These are phyloP conservation scores for Rosellinia necatrix DNA, from an alignment of 2,329 filamentous ascomycete genomes.

Conservation along the genomic window DNA sequence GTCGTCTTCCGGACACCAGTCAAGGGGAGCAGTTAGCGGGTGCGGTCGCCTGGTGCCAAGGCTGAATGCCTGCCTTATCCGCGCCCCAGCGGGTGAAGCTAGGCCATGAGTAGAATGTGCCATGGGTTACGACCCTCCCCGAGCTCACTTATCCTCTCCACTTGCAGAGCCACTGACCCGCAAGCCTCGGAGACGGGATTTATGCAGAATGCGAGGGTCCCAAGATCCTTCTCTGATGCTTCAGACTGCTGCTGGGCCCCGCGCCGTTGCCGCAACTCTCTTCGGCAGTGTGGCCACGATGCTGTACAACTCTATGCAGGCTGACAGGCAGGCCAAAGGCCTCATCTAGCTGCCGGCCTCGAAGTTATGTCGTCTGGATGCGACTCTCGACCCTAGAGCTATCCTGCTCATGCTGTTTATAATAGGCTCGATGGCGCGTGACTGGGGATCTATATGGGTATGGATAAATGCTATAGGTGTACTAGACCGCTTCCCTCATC, in stretches of 20 bases:
- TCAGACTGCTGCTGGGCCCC: background rate
- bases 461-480: background rate
- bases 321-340: background rate
- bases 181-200: slow-evolving; percentile 10
- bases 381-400: background rate
- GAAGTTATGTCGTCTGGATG: background rate
- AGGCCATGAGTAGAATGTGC: slow-evolving; percentile 42
- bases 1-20: slow-evolving; percentile 2
- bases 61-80: slow-evolving; percentile 28
- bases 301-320: background rate
- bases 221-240: slow-evolving; percentile 8
- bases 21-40: slow-evolving; percentile 23
- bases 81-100: slow-evolving; percentile 29
- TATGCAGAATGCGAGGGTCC: slow-evolving; percentile 7
- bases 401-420: background rate
- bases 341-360: background rate
- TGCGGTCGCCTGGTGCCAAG: slow-evolving; percentile 32
- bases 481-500: slow-evolving; percentile 3
- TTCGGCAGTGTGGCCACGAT: background rate
- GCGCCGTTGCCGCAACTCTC: slow-evolving; percentile 11
- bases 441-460: slow-evolving; percentile 25
- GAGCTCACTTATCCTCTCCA: slow-evolving; percentile 10
- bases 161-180: slow-evolving; percentile 4
- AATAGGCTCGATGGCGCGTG: background rate
- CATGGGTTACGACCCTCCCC: slow-evolving; percentile 26